Evolutionary conservation across 2,329 filamentous ascomycete genomes (phyloP).

Genomic region (Albifimbria verrucaria): DNA sequence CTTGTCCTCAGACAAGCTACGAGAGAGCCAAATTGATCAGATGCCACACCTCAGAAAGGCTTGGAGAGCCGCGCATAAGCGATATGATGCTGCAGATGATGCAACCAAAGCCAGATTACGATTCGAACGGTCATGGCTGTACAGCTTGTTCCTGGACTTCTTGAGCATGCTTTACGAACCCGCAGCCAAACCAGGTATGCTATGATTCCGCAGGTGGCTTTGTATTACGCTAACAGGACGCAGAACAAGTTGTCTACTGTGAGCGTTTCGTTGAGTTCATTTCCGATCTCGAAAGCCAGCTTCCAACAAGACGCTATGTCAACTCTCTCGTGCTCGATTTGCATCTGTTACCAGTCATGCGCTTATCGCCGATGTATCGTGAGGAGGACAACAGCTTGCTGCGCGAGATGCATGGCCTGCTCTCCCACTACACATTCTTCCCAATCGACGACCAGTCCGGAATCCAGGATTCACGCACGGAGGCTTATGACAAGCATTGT

Average conservation of each 20-base stretch:
- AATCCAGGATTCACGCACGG: slow-evolving; percentile 65
- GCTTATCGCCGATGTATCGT: slow-evolving; percentile 73
- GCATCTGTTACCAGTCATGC: slow-evolving; percentile 74
- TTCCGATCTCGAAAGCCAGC: slow-evolving; percentile 85
- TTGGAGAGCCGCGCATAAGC: slow-evolving; percentile 83
- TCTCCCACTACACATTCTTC: slow-evolving; percentile 85
- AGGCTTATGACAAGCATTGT: slow-evolving; percentile 80
- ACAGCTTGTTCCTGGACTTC: slow-evolving; percentile 81
- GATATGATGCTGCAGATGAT: slow-evolving; percentile 84
- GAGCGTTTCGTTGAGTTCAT: slow-evolving; percentile 92
- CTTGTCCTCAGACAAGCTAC: slow-evolving; percentile 70
- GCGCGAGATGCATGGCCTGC: slow-evolving; percentile 74
- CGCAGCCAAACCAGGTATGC: slow-evolving; percentile 42
- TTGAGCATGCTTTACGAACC: slow-evolving; percentile 66
- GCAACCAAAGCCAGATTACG: slow-evolving; percentile 72
- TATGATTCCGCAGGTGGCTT: not conserved
- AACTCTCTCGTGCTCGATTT: slow-evolving; percentile 85
- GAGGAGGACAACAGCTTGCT: slow-evolving; percentile 73
- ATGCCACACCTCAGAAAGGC: slow-evolving; percentile 76
- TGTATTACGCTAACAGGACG: slow-evolving; percentile 12
- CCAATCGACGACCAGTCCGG: slow-evolving; percentile 89
- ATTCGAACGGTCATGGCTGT: slow-evolving; percentile 94
- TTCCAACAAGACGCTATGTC: slow-evolving; percentile 90
- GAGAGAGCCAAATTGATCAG: slow-evolving; percentile 71
- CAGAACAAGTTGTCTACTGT: slow-evolving; percentile 74